Base-by-base conservation (phyloP, 208 protist genomes). In the Blechomonas ayalai region DNA sequence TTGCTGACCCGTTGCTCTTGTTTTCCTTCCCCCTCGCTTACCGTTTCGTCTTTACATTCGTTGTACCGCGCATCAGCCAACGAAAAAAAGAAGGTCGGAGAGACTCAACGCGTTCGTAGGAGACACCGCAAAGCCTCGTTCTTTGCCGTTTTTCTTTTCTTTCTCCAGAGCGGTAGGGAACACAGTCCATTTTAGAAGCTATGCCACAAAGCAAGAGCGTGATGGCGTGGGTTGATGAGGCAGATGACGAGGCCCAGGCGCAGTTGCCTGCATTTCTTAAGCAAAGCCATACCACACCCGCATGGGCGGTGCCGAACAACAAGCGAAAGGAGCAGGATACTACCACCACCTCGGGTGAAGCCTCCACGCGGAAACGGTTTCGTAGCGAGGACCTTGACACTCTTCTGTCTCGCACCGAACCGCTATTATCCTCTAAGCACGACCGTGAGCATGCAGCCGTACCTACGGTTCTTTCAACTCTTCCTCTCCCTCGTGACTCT, bases 381-480 rank as follows among this genome's bases (percentile, higher is more conserved):
- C 81, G 85, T 50, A 73, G 60, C 46, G 80, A 82, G 10, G 81
- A 80, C 43, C 54, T 93, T 2, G 75, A 88, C 36, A 48, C 58
- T 3, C 59, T 90, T 4, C 79, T 93, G 23, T 78, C 85, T 1
- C 70, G 72, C 25, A 90, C 81, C 23, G 78, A 82, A 46, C 75
- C 81, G 13, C 59, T 93, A 15, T 61, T 92, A 23, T 56, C 63
- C 13, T 83, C 74, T 0, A 56, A 58, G 45, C 59, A 74, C 40
- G 70, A 79, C 47, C 60, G 55, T 10, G 39, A 62, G 24, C 45
- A 43, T 20, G 61, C 36, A n/a, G 56, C 59, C 6, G 51, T 60
- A 1, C 81, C 78, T n/a, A 58, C 56, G 23, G 67, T 84, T 7
- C 62, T 90, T 12, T 90, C 81, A 0, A 59, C 74, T 4, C 56